Evolutionary conservation across 208 protist genomes (phyloP), one percentile per base, ranked within the genome.

Genomic region (Trypanosoma boissoni): DNA sequence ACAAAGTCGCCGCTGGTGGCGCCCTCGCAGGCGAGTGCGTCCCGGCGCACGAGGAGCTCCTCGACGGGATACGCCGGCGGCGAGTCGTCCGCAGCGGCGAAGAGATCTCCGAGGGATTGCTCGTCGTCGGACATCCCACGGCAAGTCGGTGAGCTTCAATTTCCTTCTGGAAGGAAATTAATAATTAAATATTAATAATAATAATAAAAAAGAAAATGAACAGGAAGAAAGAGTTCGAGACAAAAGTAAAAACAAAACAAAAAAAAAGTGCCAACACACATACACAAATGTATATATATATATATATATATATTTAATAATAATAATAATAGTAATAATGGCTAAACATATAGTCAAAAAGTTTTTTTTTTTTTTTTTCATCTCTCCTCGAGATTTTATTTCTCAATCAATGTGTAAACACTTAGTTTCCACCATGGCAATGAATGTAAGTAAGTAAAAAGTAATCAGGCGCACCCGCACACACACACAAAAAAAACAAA

Each of bases 21-120:
- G 0, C 86, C 86, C 44, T 91, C 83, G 4, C 26, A 12, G 20
- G 58, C 48, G 28, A 88, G 51, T 26, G 58, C 65, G 14, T 64
- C 44, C 12, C 83, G 86, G 32, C 81, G 59, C 18, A 88, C 63
- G 26, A 62, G 37, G 54, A 88, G 54, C 16, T 58, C 62, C 56
- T 92, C 74, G 37, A 90, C 71, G 24, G 82, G 79, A 53, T 78
- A 88, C 53, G 69, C 61, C 18, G 68, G 56, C 18, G 53, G 48
- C 23, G 3, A 45, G 12, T 59, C 62, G 20, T 56, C 74, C 0
- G 64, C 70, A 1, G 50, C 68, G 12, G 51, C 77, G 53, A 90
- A 89, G 4, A 93, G 48, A 49, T 71, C 70, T 4, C 72, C 77
- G 20, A 84, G 66, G 10, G 69, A 76, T 28, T 82, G 71, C 24